Evolutionary conservation across 208 protist species (phyloP).

Genomic region (Leishmania martiniquensis): DNA sequence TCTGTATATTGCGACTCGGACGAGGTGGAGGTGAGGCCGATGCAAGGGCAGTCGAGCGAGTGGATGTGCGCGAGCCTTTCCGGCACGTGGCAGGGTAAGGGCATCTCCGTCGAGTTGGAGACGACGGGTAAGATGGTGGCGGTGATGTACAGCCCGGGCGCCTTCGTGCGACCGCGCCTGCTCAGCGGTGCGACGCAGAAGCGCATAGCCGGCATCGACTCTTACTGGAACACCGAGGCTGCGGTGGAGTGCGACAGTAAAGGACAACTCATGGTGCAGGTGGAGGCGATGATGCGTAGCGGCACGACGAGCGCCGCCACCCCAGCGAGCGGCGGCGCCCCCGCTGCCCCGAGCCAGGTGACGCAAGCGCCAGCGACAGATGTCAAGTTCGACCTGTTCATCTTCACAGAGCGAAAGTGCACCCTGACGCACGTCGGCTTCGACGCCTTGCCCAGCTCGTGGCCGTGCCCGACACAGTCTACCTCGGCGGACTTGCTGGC

Average conservation of each 20-base stretch:
- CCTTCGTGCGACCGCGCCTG: slow-evolving; percentile 71
- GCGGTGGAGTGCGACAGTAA: slow-evolving; percentile 69
- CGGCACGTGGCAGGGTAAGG: slow-evolving; percentile 58
- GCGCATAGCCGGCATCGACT: slow-evolving; percentile 76
- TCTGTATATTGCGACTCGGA: slow-evolving; percentile 91
- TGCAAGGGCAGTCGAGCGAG: slow-evolving; percentile 48
- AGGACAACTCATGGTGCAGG: slow-evolving; percentile 57
- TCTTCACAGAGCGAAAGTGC: slow-evolving; percentile 80
- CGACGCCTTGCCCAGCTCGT: slow-evolving; percentile 65
- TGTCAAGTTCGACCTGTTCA: slow-evolving; percentile 76
- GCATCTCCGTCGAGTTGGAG: slow-evolving; percentile 55
- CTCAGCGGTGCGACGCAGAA: slow-evolving; percentile 53
- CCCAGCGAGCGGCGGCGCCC: not conserved
- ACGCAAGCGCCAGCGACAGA: slow-evolving; percentile 64
- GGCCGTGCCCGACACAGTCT: slow-evolving; percentile 68
- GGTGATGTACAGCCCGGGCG: slow-evolving; percentile 69
- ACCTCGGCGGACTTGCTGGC: slow-evolving; percentile 67
- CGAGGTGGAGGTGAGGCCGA: slow-evolving; percentile 64
- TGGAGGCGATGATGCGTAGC: slow-evolving; percentile 79
- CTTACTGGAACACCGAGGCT: slow-evolving; percentile 87
- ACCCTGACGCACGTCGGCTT: slow-evolving; percentile 67
- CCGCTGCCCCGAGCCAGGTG: not conserved
- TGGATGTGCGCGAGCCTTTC: slow-evolving; percentile 72
- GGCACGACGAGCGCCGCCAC: slow-evolving; percentile 20
- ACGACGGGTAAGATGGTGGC: slow-evolving; percentile 61